Evolutionary conservation across 495 filamentous ascomycete species (phyloP).

Genomic region (Zalerion maritima): DNA sequence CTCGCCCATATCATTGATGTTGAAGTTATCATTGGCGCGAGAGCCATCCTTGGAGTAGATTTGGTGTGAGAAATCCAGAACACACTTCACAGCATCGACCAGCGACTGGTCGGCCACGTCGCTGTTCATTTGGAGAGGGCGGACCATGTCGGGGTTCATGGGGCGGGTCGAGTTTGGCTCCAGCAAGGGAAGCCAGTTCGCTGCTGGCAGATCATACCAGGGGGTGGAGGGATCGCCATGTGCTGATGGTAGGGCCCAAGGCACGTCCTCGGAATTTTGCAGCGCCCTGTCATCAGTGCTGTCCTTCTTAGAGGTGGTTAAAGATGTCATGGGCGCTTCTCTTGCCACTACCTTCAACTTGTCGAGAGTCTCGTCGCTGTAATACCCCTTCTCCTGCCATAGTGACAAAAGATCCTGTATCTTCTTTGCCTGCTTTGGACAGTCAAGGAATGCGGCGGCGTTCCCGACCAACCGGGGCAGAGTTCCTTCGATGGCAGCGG

Average conservation of each 20-base stretch:
- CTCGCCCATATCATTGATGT: conserved; percentile 65
- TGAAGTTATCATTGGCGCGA: conserved; percentile 21
- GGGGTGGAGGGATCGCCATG: conserved; percentile 66
- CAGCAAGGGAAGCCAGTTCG: conserved; percentile 65
- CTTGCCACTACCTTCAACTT: conserved; percentile 45
- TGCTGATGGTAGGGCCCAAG: conserved; percentile 55
- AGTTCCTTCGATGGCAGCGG: conserved; percentile 42
- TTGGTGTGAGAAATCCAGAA: conserved; percentile 52
- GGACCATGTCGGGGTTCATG: conserved; percentile 56
- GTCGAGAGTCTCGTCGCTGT: conserved; percentile 37
- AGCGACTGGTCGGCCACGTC: conserved; percentile 58
- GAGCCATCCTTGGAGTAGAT: conserved; percentile 35
- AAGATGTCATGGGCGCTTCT: conserved; percentile 20
- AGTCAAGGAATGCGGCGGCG: conserved; percentile 46
- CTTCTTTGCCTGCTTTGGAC: conserved; percentile 51
- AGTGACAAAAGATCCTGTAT: conserved; percentile 50
- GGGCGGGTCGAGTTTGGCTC: conserved; percentile 59
- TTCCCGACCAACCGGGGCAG: conserved; percentile 46
- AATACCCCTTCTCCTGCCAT: conserved; percentile 64
- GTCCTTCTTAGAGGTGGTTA: conserved; percentile 7
- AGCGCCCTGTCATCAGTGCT: conserved; percentile 5
- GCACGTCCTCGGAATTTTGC: conserved; percentile 34
- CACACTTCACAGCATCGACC: conserved; percentile 47
- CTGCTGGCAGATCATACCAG: conserved; percentile 77
- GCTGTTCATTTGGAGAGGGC: conserved; percentile 56